Evolutionary conservation across 2,329 filamentous ascomycete genomes (phyloP).

Genomic region (Paramyrothecium sp.): DNA sequence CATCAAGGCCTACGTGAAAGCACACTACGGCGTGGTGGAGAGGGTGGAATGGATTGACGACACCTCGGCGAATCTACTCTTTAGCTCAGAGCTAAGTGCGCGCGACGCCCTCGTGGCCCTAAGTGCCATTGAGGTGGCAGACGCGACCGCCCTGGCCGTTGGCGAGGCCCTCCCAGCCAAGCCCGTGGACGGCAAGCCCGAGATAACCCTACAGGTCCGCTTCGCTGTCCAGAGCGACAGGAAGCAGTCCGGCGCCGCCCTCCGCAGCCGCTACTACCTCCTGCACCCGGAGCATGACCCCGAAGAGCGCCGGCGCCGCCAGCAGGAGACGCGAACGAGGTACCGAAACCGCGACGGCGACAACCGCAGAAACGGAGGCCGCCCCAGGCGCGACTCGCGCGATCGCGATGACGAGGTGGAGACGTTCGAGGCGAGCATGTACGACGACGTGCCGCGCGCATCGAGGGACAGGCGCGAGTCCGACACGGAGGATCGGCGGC

Average conservation of each 20-base stretch:
- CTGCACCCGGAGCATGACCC: conserved; percentile 88
- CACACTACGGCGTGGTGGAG: conserved; percentile 61
- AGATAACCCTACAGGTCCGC: conserved; percentile 69
- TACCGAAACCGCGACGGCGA: conserved; percentile 59
- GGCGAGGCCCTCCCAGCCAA: conserved; percentile 71
- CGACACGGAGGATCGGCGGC: conserved; percentile 21
- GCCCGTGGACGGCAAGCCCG: conserved; percentile 63
- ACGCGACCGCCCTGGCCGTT: conserved; percentile 53
- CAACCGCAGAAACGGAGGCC: conserved; percentile 33
- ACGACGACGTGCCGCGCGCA: conserved; percentile 63
- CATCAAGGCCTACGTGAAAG: conserved; percentile 70
- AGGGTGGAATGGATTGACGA: conserved; percentile 95
- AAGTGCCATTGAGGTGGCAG: conserved; percentile 48
- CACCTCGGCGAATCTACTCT: conserved; percentile 82
- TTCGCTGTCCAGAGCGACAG: conserved; percentile 73
- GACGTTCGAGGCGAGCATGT: conserved; percentile 74
- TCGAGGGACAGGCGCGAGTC: conserved; percentile 21
- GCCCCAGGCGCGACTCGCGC: conserved; percentile 38
- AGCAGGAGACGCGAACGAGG: conserved; percentile 55
- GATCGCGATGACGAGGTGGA: conserved; percentile 49
- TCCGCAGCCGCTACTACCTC: conserved; percentile 87
- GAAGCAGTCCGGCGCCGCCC: conserved; percentile 76
- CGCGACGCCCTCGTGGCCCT: conserved; percentile 55
- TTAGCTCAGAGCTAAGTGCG: conserved; percentile 53
- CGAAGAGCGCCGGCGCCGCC: conserved; percentile 64